Conservation (phyloP, 441 rosid genomes). For the Mallotus repandus region DNA sequence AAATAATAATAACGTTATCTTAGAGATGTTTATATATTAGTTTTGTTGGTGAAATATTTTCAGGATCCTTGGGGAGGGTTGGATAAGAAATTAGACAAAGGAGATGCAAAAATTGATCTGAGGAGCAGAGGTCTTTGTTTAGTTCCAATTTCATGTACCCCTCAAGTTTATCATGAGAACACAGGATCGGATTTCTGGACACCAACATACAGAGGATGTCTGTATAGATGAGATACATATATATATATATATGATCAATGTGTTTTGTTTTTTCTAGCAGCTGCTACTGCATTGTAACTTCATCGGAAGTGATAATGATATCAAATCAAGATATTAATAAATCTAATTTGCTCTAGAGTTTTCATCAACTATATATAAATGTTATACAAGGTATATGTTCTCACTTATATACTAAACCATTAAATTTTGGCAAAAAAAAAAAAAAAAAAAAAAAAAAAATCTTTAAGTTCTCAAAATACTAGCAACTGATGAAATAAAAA, state of each 20-base stretch:
- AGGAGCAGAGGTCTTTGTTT: constrained; percentile 79
- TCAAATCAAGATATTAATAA: too few relatives aligned
- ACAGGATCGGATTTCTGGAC: constrained; percentile 81
- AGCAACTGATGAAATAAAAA: too few relatives aligned
- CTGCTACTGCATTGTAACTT: too few relatives aligned
- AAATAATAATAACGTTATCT: too few relatives aligned
- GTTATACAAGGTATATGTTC: too few relatives aligned
- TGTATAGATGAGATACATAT: constrained; percentile 45
- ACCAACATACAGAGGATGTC: constrained; percentile 68
- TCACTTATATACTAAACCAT: too few relatives aligned
- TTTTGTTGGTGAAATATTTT: not conserved
- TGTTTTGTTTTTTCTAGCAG: not conserved
- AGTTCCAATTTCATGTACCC: constrained; percentile 69
- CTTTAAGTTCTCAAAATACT: too few relatives aligned
- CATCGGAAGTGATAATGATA: too few relatives aligned
- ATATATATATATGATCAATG: not conserved
- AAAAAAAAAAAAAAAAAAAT: too few relatives aligned
- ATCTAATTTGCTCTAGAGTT: too few relatives aligned
- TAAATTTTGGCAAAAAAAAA: too few relatives aligned
- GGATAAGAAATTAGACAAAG: constrained; percentile 52
- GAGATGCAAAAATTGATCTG: constrained; percentile 49
- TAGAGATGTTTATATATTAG: not conserved
- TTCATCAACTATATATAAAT: too few relatives aligned
- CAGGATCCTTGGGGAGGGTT: constrained; percentile 75
- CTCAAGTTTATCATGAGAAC: constrained; percentile 57